Conservation (phyloP, 768 basidiomycete species). For the Hydnomerulius pinastri region DNA sequence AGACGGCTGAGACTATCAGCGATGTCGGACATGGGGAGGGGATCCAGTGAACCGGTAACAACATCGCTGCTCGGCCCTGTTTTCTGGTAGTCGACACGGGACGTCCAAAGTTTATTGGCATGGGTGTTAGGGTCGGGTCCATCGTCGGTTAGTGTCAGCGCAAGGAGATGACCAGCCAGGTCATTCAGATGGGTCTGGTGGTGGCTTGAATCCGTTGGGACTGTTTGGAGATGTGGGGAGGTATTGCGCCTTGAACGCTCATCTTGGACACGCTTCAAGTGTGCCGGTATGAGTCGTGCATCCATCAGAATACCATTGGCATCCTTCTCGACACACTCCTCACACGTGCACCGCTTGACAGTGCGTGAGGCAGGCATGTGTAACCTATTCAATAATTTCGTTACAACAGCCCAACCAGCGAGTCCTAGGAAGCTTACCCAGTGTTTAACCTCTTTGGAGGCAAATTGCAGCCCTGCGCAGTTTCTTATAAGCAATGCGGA, state of each 20-base stretch:
- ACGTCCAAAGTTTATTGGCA: constrained; percentile 6
- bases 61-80: too few relatives aligned
- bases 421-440: too few relatives aligned
- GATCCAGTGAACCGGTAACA: neutral
- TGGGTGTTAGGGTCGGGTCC: neutral
- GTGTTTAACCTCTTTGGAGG: neutral
- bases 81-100: neutral
- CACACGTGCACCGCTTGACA: constrained; percentile 5
- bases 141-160: constrained; percentile 5
- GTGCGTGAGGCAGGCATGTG: neutral
- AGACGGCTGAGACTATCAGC: neutral
- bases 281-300: neutral
- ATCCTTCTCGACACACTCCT: neutral
- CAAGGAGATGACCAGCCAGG: constrained; percentile 2
- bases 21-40: neutral
- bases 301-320: constrained; percentile 6
- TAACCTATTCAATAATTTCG: neutral
- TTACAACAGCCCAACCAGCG: neutral
- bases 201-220: neutral
- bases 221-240: neutral
- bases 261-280: neutral
- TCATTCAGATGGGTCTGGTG: neutral
- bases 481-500: too few relatives aligned
- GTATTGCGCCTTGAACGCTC: neutral
- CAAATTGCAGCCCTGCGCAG: too few relatives aligned